Percentiles rank a stretch among this genome's conserved stretches.
Evolutionary conservation across 225 moss, liverwort and hornwort genomes (phyloP).

Genomic region (Physcomitrellopsis africana): DNA sequence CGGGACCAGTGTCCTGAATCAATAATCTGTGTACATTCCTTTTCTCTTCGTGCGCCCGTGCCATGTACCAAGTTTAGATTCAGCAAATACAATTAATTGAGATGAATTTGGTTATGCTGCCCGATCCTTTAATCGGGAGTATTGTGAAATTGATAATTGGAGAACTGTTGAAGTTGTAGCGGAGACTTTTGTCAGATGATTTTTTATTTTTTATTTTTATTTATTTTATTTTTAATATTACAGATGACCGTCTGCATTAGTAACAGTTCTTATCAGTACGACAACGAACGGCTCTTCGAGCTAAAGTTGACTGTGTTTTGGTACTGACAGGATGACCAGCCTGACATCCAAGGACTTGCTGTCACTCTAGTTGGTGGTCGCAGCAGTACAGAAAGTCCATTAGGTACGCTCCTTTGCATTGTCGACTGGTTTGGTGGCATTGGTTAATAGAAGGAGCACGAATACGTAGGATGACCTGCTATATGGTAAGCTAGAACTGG

Average conservation of each 20-base stretch:
- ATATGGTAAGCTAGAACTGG: constrained; percentile 10
- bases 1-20: constrained; percentile 5
- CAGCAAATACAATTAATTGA: background rate
- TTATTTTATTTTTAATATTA: background rate
- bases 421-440: constrained; percentile 1
- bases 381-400: constrained; percentile 92
- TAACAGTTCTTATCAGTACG: background rate
- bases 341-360: constrained; percentile 96
- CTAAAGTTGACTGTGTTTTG: constrained; percentile 19
- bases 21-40: constrained; percentile 3
- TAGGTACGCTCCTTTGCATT: constrained; percentile 56
- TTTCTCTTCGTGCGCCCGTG: background rate
- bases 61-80: background rate
- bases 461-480: constrained; percentile 20
- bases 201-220: background rate
- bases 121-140: background rate
- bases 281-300: background rate
- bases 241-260: background rate
- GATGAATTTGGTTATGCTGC: background rate
- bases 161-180: constrained; percentile 1
- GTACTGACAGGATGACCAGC: constrained; percentile 86
- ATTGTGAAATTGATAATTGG: background rate
- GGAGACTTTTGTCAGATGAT: background rate
- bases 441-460: constrained; percentile 9
- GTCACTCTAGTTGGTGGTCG: constrained; percentile 86